A percentile compares a stretch with the other conserved stretches of the same genome.
Evolutionary conservation across 768 basidiomycete genomes (phyloP).

Genomic region (Rhodotorula paludigena): DNA sequence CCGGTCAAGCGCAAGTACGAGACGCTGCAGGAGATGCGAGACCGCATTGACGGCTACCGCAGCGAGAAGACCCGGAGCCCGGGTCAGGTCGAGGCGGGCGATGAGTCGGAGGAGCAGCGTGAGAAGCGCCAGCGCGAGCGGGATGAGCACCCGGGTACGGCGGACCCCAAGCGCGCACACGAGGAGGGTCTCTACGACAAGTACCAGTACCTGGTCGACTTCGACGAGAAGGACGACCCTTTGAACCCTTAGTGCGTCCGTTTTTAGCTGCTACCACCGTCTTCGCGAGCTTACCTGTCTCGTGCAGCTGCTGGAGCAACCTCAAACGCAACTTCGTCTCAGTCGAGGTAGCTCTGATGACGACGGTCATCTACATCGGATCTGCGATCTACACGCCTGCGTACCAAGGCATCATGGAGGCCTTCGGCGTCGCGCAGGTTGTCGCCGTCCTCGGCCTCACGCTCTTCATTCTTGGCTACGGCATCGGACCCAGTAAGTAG

Average conservation of each 20-base stretch:
- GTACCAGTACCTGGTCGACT: constrained; percentile 32
- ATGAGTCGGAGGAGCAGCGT: constrained; percentile 6
- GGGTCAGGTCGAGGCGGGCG: neutral
- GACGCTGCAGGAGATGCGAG: constrained; percentile 21
- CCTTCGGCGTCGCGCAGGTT: constrained; percentile 34
- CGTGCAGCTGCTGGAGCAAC: constrained; percentile 21
- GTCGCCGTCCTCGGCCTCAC: constrained; percentile 46
- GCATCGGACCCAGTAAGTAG: constrained; percentile 43
- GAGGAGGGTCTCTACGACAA: constrained; percentile 18
- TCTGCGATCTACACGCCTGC: constrained; percentile 31
- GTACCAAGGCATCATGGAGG: constrained; percentile 23
- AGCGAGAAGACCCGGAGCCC: neutral
- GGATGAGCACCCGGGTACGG: constrained; percentile 19
- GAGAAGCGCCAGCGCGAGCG: constrained; percentile 1
- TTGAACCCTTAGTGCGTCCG: constrained; percentile 21
- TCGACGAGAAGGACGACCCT: constrained; percentile 25
- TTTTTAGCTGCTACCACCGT: too few species aligned
- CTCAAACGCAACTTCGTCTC: constrained; percentile 17
- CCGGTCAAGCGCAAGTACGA: constrained; percentile 1
- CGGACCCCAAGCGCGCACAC: constrained; percentile 21
- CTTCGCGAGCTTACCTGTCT: neutral
- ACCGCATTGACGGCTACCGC: constrained; percentile 1
- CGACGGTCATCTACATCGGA: constrained; percentile 43
- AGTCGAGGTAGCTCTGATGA: constrained; percentile 20
- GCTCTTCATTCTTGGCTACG: constrained; percentile 44